Percentiles rank a stretch among this genome's conserved stretches.
phyloP scores from a whole-genome alignment of 768 basidiomycete genomes.

The Dacryopinax primogenitus region DNA sequence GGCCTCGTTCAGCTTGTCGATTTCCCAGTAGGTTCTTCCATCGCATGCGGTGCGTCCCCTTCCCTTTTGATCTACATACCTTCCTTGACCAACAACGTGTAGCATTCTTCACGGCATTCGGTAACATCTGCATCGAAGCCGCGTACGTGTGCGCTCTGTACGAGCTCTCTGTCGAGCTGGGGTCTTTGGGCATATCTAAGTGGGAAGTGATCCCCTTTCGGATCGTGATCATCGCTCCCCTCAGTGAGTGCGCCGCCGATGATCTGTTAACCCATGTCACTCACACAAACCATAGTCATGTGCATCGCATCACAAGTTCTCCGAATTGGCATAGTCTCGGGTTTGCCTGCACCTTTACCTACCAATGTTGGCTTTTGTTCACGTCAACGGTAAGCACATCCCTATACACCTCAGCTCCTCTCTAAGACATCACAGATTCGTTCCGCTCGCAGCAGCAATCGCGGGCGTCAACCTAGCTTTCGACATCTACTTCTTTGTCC shows the following conservation, averaged over 20 bases:
- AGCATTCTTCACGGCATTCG: slow-evolving; percentile 2
- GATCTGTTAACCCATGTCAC: neutral
- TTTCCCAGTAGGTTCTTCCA: neutral
- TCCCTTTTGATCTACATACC: neutral
- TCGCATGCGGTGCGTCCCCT: neutral
- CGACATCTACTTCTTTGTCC: neutral
- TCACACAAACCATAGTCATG: neutral
- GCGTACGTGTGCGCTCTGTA: slow-evolving; percentile 1
- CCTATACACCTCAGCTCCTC: neutral
- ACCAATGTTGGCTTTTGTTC: neutral
- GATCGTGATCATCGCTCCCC: neutral
- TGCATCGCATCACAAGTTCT: neutral
- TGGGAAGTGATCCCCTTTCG: neutral
- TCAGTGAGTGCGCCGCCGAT: neutral
- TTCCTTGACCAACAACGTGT: neutral
- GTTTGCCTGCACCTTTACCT: neutral
- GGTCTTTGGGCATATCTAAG: neutral
- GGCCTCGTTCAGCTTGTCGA: neutral
- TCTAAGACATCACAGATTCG: neutral
- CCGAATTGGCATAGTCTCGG: neutral
- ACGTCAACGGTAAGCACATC: neutral
- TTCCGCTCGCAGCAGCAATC: neutral
- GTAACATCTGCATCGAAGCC: neutral
- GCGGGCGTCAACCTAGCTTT: neutral
- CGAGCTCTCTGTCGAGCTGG: neutral